Percentiles rank a stretch among this genome's conserved stretches.
Evolutionary conservation across 768 basidiomycete species (phyloP).

Genomic region (Neoboletus magnificus): DNA sequence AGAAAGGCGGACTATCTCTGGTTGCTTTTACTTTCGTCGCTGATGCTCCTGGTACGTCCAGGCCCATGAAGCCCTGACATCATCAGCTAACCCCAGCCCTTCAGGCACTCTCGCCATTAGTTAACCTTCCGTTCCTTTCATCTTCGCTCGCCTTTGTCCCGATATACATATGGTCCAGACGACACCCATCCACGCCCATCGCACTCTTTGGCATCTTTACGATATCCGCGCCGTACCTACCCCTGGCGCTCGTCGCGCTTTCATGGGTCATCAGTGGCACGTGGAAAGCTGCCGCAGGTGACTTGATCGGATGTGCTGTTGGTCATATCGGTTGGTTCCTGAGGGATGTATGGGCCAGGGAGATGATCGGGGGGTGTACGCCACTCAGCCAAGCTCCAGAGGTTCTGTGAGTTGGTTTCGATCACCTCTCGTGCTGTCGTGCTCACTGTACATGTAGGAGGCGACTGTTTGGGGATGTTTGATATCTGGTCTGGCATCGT

Average conservation of each 20-base stretch:
- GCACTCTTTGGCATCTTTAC: slow-evolving; percentile 94
- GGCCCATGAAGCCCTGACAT: neutral
- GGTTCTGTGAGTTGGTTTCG: slow-evolving; percentile 51
- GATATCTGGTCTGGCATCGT: slow-evolving; percentile 1
- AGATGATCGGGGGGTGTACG: slow-evolving; percentile 76
- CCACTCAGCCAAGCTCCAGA: slow-evolving; percentile 71
- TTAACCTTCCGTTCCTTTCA: slow-evolving; percentile 92
- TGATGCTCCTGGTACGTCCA: slow-evolving; percentile 75
- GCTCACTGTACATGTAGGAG: slow-evolving; percentile 40
- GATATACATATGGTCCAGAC: slow-evolving; percentile 95
- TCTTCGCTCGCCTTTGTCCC: slow-evolving; percentile 91
- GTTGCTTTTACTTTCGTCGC: slow-evolving; percentile 80
- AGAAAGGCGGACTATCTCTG: slow-evolving; percentile 93
- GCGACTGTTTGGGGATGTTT: slow-evolving; percentile 61
- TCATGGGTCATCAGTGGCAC: slow-evolving; percentile 81
- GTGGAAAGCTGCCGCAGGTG: slow-evolving; percentile 79
- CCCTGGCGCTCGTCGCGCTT: slow-evolving; percentile 84
- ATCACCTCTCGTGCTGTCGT: neutral
- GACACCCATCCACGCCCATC: slow-evolving; percentile 93
- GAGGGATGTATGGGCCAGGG: slow-evolving; percentile 83
- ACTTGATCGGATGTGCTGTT: slow-evolving; percentile 81
- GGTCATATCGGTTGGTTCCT: slow-evolving; percentile 86
- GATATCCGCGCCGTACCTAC: slow-evolving; percentile 94
- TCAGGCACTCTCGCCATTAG: slow-evolving; percentile 78
- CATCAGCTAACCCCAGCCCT: neutral